phyloP scores from a whole-genome alignment of 1,284 basidiomycete species.

The Ceratobasidium sp. region DNA sequence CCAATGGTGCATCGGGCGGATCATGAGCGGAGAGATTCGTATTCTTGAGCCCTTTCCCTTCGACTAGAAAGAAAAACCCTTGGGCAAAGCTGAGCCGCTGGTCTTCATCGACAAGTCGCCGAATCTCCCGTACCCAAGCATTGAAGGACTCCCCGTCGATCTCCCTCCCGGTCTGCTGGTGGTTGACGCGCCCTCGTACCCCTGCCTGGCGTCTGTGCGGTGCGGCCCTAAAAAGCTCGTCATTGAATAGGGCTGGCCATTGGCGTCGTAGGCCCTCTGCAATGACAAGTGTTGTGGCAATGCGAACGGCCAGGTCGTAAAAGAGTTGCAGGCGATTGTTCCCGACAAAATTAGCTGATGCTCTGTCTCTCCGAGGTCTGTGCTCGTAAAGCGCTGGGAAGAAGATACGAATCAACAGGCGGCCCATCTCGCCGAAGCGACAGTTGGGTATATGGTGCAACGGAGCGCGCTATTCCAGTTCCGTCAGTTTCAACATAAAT shows the following conservation, averaged over 20 bases:
- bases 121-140: not conserved
- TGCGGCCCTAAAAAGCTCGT: not conserved
- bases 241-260: not conserved
- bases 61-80: not conserved
- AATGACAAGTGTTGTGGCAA: not conserved
- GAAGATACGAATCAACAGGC: not conserved
- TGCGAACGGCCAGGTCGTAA: not conserved
- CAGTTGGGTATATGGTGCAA: not conserved
- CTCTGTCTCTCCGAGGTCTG: not conserved
- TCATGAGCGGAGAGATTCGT: not conserved
- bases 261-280: not conserved
- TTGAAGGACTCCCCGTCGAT: not conserved
- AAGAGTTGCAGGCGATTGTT: not conserved
- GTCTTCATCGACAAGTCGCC: not conserved
- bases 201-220: not conserved
- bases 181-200: not conserved
- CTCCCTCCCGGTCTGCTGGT: slow-evolving; percentile 3
- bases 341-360: not conserved
- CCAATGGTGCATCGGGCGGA: not conserved
- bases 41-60: slow-evolving; percentile 14
- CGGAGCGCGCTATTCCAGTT: no score
- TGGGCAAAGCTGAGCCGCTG: not conserved
- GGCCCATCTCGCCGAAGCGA: not conserved
- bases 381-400: not conserved
- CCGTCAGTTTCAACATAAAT: no score